Evolutionary conservation across 495 filamentous ascomycete genomes (phyloP), one percentile per base, ranked within the genome.

Genomic region (Talaromyces adpressus): DNA sequence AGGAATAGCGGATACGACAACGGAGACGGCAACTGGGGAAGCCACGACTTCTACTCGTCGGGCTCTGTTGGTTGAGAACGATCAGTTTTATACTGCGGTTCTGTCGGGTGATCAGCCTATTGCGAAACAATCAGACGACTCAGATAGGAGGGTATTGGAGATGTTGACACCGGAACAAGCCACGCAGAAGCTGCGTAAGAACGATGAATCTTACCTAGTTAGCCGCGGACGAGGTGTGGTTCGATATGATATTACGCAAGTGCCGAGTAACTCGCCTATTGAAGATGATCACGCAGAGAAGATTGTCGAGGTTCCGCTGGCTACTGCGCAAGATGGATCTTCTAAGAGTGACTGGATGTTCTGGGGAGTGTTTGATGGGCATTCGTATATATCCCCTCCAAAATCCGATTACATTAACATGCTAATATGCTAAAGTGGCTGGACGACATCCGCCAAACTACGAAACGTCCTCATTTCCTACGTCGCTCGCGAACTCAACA

Each of bases 211-310:
- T 51, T 97, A 93, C 73, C 72, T 92, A 23, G 91, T 99, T 32
- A 92, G 92, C 56, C 82, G 94, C 54, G 94, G 93, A 25, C 83
- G 90, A 70, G 94, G 94, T 18, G 93, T 99, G 39, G 86, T 96
- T 65, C 86, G 94, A 51, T 99, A 99, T 70, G 94, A 99, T 74
- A 81, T 96, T n/a, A 90, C 91, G 23, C 94, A 98, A 74, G 83
- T 98, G 63, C 88, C 92, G 2, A 96, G 91, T 74, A 99, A 99
- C 72, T 91, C 96, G 66, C 94, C 94, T 0, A 99, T 99, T 64
- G 94, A 99, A 75, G 94, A 99, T 70, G 94, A 99, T 70, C 94
- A 99, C 72, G 87, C 89, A 32, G 95, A 98, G 77, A 95, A 96
- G 83, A 95, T 98, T 64, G 90, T 98, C 47, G 92, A 98, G 75